Conservation (phyloP, 495 filamentous ascomycete species). For the Cladorrhinum samala region DNA sequence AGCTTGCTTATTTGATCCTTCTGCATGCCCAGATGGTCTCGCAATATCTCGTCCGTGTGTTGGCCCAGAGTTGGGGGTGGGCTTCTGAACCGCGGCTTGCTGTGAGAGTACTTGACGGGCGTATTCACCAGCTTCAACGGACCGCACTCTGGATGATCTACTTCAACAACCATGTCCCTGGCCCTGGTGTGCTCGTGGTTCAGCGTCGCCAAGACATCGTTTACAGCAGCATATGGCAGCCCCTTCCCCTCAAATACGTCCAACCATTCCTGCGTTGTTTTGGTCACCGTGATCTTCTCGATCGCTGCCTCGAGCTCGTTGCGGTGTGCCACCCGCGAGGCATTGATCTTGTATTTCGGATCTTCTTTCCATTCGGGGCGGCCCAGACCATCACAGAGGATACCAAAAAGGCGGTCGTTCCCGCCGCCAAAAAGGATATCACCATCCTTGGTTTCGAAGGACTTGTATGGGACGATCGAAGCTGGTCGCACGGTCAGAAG, state of each 20-base stretch:
- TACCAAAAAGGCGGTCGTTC: slow-evolving; percentile 84
- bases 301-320: slow-evolving; percentile 69
- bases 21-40: slow-evolving; percentile 57
- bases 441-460: slow-evolving; percentile 88
- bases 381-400: slow-evolving; percentile 73
- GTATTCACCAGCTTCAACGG: slow-evolving; percentile 86
- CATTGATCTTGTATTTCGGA: slow-evolving; percentile 69
- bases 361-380: slow-evolving; percentile 76
- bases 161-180: slow-evolving; percentile 78
- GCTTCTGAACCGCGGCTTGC: slow-evolving; percentile 66
- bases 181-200: slow-evolving; percentile 82
- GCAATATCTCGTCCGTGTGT: slow-evolving; percentile 83
- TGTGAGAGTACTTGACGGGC: slow-evolving; percentile 91
- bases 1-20: slow-evolving; percentile 56
- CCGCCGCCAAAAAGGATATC: slow-evolving; percentile 90
- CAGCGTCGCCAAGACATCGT: slow-evolving; percentile 79
- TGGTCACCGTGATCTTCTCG: slow-evolving; percentile 62
- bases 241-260: slow-evolving; percentile 81
- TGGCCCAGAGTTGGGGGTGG: slow-evolving; percentile 84
- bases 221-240: slow-evolving; percentile 92
- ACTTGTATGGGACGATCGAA: slow-evolving; percentile 91
- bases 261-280: slow-evolving; percentile 87
- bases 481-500: slow-evolving; percentile 44
- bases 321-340: slow-evolving; percentile 73
- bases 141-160: slow-evolving; percentile 78